phyloP scores from a whole-genome alignment of 495 filamentous ascomycete genomes.

The Lophium mytilinum region DNA sequence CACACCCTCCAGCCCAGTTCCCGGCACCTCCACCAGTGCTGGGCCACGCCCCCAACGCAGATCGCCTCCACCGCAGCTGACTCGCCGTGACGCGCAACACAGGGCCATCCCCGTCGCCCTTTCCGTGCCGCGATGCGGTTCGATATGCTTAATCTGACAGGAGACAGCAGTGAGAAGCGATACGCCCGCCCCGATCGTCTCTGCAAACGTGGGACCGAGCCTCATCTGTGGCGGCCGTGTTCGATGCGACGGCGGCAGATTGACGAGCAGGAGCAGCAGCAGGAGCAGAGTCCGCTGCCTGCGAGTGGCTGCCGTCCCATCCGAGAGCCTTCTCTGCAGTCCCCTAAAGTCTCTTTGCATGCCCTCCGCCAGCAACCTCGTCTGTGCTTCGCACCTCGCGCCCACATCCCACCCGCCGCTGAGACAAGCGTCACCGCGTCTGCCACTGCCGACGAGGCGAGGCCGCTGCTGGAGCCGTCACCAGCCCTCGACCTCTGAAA shows the following conservation, averaged over 20 bases:
- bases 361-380: too few species aligned
- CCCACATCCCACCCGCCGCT: neutral
- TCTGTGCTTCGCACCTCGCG: neutral
- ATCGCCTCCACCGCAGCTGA: neutral
- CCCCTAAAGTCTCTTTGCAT: too few species aligned
- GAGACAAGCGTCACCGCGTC: neutral
- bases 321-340: too few species aligned
- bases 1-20: neutral
- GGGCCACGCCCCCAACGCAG: neutral
- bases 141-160: conserved; percentile 4
- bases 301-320: too few species aligned
- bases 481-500: neutral
- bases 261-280: neutral
- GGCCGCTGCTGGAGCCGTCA: neutral
- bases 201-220: too few species aligned
- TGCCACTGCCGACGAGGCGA: neutral
- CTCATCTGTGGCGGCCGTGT: too few species aligned
- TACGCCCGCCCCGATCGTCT: too few species aligned
- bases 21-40: neutral
- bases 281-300: neutral
- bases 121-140: neutral
- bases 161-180: neutral
- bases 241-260: neutral
- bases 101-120: neutral
- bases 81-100: neutral